A percentile compares a stretch with the other conserved stretches of the same genome.
Evolutionary conservation across 2,329 filamentous ascomycete genomes (phyloP).

Genomic region (Trichothecium roseum): DNA sequence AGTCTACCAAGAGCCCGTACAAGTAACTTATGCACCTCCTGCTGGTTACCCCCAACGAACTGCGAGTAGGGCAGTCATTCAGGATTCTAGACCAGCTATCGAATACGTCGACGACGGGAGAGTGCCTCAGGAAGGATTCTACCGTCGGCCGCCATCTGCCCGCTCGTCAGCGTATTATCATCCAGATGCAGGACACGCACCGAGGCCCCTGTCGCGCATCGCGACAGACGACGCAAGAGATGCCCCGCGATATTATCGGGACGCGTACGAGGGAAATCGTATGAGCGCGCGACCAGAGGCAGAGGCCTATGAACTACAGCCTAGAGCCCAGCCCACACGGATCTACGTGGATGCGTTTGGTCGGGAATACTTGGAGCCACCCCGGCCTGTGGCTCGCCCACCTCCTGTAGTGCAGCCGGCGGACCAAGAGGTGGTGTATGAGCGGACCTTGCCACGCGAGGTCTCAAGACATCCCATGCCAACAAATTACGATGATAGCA

Average conservation of each 20-base stretch:
- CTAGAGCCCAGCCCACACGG: conserved; percentile 45
- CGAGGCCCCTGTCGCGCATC: conserved; percentile 31
- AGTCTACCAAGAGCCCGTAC: conserved; percentile 16
- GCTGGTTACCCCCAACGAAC: conserved; percentile 13
- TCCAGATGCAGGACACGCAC: conserved; percentile 23
- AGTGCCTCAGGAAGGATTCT: conserved; percentile 15
- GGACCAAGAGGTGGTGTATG: conserved; percentile 53
- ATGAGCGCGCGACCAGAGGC: conserved; percentile 37
- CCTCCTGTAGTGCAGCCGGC: conserved; percentile 40
- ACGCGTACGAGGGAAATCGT: conserved; percentile 29
- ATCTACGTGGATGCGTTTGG: conserved; percentile 78
- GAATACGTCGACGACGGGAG: conserved; percentile 22
- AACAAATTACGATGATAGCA: conserved; percentile 38
- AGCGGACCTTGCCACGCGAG: conserved; percentile 46
- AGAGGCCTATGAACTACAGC: conserved; percentile 40
- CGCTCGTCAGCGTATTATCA: conserved; percentile 25
- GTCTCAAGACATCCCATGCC: conserved; percentile 37
- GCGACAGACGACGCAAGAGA: conserved; percentile 28
- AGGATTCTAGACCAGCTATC: conserved; percentile 18
- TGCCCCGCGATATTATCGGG: conserved; percentile 30
- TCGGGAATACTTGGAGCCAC: conserved; percentile 60
- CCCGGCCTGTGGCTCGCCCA: conserved; percentile 33
- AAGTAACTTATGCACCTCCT: conserved; percentile 21
- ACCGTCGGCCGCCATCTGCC: conserved; percentile 26
- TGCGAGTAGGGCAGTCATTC: conserved; percentile 13